phyloP scores from a whole-genome alignment of 2,329 filamentous ascomycete species.

The Alternaria burnsii region DNA sequence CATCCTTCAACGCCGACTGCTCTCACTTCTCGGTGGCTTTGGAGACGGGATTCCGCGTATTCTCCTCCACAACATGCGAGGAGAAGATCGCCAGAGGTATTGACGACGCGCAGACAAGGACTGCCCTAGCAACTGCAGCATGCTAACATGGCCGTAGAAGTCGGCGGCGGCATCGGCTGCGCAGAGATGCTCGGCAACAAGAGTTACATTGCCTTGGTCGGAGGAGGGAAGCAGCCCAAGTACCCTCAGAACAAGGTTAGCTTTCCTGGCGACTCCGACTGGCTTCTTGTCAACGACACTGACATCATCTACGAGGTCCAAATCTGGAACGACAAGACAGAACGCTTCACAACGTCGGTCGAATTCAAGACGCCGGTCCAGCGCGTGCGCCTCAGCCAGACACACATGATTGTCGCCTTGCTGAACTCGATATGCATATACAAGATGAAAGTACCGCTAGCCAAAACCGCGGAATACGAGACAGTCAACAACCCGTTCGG shows the following conservation, averaged over 20 bases:
- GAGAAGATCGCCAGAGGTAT: constrained; percentile 43
- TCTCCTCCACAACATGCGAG: constrained; percentile 42
- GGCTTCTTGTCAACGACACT: constrained; percentile 36
- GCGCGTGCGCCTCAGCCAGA: constrained; percentile 78
- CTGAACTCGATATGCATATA: constrained; percentile 85
- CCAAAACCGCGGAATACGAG: constrained; percentile 78
- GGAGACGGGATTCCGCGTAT: constrained; percentile 80
- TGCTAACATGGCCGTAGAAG: constrained; percentile 35
- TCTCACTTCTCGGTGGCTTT: constrained; percentile 88
- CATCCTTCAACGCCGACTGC: constrained; percentile 84
- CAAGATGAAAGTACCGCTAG: constrained; percentile 75
- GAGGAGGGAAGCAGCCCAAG: constrained; percentile 84
- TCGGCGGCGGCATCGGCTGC: constrained; percentile 75
- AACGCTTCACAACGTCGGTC: constrained; percentile 77
- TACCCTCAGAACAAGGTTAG: constrained; percentile 87
- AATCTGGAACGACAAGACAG: constrained; percentile 89
- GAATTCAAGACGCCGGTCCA: constrained; percentile 82
- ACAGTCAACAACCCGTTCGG: constrained; percentile 86
- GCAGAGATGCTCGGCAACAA: constrained; percentile 87
- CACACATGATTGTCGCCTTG: constrained; percentile 80
- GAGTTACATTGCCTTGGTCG: constrained; percentile 88
- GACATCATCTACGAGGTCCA: constrained; percentile 65
- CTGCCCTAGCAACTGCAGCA: background rate
- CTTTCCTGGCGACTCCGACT: constrained; percentile 36
- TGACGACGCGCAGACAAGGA: background rate